A percentile compares a stretch with the other conserved stretches of the same genome.
Evolutionary conservation across 768 basidiomycete species (phyloP).

Genomic region (Russula dissimulans): DNA sequence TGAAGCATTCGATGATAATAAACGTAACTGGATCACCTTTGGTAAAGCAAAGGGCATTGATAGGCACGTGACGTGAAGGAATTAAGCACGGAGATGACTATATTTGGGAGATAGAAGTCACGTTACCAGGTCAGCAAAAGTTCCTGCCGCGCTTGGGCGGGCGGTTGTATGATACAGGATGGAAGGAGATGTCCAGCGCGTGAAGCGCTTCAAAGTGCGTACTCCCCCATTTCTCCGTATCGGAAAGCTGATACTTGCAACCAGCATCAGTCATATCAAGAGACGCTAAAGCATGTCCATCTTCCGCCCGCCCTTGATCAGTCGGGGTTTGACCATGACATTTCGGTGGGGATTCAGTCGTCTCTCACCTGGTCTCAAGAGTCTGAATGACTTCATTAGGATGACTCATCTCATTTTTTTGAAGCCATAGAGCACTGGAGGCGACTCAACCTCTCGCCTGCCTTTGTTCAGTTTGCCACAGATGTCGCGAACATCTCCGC

Average conservation of each 20-base stretch:
- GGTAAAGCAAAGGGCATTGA: no score
- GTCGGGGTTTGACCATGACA: constrained; percentile 46
- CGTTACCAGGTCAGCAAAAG: no score
- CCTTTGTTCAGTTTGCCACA: constrained; percentile 62
- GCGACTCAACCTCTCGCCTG: constrained; percentile 70
- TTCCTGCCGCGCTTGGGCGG: not conserved
- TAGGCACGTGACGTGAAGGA: no score
- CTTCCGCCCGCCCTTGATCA: constrained; percentile 53
- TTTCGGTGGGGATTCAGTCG: constrained; percentile 33
- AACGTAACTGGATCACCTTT: no score
- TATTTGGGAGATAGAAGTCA: no score
- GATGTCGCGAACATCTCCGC: constrained; percentile 51
- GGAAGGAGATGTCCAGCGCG: constrained; percentile 23
- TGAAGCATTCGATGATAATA: no score
- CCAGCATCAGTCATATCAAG: constrained; percentile 68
- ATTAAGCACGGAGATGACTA: no score
- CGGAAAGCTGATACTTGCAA: not conserved
- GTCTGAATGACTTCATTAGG: constrained; percentile 33
- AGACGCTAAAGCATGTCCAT: constrained; percentile 60
- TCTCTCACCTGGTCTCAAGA: not conserved
- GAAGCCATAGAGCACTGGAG: constrained; percentile 64
- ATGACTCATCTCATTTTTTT: constrained; percentile 73
- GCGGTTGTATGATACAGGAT: constrained; percentile 18
- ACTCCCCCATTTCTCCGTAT: not conserved
- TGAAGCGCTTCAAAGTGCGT: constrained; percentile 45